Evolutionary conservation across 1,284 basidiomycete genomes (phyloP).

Genomic region (Singerocomus rubriflavus): DNA sequence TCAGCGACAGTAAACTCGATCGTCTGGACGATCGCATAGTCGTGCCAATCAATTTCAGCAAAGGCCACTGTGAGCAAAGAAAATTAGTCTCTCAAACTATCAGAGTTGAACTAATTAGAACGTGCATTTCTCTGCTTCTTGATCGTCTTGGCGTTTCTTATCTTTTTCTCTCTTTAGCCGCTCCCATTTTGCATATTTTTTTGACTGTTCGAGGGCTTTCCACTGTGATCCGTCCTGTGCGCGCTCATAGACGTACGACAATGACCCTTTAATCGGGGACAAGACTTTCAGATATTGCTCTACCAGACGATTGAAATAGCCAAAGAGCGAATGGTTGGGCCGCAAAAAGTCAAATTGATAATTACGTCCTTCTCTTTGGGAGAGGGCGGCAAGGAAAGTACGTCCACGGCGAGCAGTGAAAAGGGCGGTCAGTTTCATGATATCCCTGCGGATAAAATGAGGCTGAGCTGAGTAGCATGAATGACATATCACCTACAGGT

Average conservation of each 20-base stretch:
- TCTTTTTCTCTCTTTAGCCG: conserved; percentile 79
- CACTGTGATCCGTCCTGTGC: conserved; percentile 63
- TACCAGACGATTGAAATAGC: conserved; percentile 95
- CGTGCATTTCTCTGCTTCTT: conserved; percentile 83
- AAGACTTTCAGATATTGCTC: conserved; percentile 95
- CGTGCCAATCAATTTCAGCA: conserved; percentile 99
- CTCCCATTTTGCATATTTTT: conserved; percentile 87
- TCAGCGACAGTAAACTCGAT: conserved; percentile 97
- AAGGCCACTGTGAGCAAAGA: conserved; percentile 69
- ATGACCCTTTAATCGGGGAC: conserved; percentile 73
- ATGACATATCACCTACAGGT: conserved; percentile 63
- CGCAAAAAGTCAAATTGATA: conserved; percentile 98
- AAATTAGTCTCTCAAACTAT: conserved; percentile 12
- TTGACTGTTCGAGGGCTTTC: conserved; percentile 76
- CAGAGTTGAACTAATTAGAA: conserved; percentile 5
- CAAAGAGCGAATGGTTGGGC: conserved; percentile 93
- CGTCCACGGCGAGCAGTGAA: conserved; percentile 93
- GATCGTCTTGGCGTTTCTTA: conserved; percentile 84
- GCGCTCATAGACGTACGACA: conserved; percentile 68
- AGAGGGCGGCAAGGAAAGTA: conserved; percentile 82
- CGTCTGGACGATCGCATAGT: conserved; percentile 98
- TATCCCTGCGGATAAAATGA: conserved; percentile 57
- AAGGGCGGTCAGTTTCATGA: conserved; percentile 91
- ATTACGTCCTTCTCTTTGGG: conserved; percentile 88
- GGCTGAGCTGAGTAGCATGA: not conserved